A percentile compares a stretch with the other conserved stretches of the same genome.
Conservation (phyloP, 345 rosid genomes). For the Syzygium oleosum region DNA sequence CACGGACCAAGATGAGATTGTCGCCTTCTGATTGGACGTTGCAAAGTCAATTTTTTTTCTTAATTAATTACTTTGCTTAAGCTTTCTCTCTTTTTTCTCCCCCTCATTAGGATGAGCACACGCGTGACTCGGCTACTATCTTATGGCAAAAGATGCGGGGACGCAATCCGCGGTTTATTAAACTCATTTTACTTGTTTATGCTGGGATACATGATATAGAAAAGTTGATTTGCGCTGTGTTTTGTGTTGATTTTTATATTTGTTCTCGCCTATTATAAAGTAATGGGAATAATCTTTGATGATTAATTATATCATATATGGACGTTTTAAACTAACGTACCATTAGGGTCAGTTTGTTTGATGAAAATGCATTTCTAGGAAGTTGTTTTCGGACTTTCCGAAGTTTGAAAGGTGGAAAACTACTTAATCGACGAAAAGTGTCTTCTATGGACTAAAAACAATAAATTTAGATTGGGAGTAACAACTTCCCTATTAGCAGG, state of each 20-base stretch:
- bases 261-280: background rate
- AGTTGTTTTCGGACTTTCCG: background rate
- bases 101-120: background rate
- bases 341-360: background rate
- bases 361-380: background rate
- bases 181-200: background rate
- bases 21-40: background rate
- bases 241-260: background rate
- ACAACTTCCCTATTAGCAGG: background rate
- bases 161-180: background rate
- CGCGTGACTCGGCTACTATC: background rate
- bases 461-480: background rate
- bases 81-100: background rate
- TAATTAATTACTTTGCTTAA: background rate
- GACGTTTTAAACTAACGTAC: background rate
- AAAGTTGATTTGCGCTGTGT: background rate
- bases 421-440: background rate
- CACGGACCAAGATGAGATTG: background rate
- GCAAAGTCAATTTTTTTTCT: background rate
- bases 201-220: background rate
- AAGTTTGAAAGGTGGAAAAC: background rate
- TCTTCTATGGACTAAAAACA: background rate
- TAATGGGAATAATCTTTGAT: background rate
- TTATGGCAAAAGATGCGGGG: background rate
- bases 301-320: background rate